Evolutionary conservation across 2,329 filamentous ascomycete species (phyloP).

Genomic region (Phaeosphaeriaceae sp.): DNA sequence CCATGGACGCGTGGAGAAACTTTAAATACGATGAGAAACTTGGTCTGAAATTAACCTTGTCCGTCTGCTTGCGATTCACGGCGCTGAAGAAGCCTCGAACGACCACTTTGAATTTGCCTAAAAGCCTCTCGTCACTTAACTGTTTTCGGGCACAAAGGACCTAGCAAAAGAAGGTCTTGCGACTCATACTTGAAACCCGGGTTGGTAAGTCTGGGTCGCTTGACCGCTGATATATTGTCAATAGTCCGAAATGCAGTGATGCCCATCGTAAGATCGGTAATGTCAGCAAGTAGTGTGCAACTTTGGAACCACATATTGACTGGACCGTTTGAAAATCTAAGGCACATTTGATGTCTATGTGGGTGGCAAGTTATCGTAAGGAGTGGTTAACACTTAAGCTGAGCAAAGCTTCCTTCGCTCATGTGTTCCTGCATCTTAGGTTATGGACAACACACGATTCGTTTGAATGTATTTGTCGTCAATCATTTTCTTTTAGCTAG

Average conservation of each 20-base stretch:
- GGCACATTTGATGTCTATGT: background rate
- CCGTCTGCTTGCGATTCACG: constrained; percentile 1
- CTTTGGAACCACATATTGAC: background rate
- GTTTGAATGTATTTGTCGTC: no score
- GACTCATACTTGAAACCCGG: no score
- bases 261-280: constrained; percentile 17
- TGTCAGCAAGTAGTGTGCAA: background rate
- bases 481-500: no score
- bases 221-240: constrained; percentile 20
- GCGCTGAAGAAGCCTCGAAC: constrained; percentile 3
- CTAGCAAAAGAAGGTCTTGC: no score
- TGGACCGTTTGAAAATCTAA: constrained; percentile 5
- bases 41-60: constrained; percentile 14
- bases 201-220: constrained; percentile 1
- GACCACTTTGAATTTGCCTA: constrained; percentile 7
- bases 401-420: no score
- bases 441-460: no score
- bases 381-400: background rate
- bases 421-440: no score
- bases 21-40: constrained; percentile 12
- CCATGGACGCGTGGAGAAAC: background rate
- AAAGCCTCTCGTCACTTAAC: background rate
- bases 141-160: no score
- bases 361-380: background rate
- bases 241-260: constrained; percentile 30